A percentile compares a stretch with the other conserved stretches of the same genome.
phyloP scores from a whole-genome alignment of 225 moss, liverwort and hornwort species.

The Polytrichum commune region DNA sequence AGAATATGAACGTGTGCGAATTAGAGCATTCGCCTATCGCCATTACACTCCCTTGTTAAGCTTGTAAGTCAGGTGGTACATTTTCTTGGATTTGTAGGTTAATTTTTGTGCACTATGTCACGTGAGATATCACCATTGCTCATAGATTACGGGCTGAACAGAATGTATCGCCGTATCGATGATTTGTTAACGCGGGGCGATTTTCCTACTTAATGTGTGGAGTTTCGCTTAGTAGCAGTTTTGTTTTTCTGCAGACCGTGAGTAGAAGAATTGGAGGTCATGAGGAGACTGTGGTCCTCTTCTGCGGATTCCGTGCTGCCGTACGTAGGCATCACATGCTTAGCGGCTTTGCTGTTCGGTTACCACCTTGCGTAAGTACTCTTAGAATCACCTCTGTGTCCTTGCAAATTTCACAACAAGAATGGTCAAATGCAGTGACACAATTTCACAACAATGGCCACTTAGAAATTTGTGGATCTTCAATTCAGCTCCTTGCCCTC shows the following conservation, averaged over 20 bases:
- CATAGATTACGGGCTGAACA: too few relatives aligned
- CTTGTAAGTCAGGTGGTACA: too few relatives aligned
- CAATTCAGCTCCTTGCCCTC: neutral
- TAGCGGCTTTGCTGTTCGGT: slow-evolving; percentile 48
- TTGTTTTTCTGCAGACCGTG: slow-evolving; percentile 1
- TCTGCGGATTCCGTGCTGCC: slow-evolving; percentile 40
- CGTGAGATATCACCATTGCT: too few relatives aligned
- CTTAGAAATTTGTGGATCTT: neutral
- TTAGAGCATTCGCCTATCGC: too few relatives aligned
- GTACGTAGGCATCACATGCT: slow-evolving; percentile 49
- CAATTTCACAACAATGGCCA: neutral
- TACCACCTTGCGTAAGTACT: slow-evolving; percentile 50
- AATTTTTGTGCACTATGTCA: too few relatives aligned
- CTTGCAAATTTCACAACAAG: neutral
- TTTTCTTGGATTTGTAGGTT: too few relatives aligned
- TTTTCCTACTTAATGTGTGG: too few relatives aligned
- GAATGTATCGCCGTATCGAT: too few relatives aligned
- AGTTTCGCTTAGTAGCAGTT: neutral
- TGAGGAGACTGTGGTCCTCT: slow-evolving; percentile 35
- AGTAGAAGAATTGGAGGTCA: slow-evolving; percentile 9
- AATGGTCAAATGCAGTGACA: neutral
- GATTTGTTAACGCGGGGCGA: too few relatives aligned
- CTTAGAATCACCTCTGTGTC: neutral
- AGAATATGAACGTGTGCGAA: too few relatives aligned
- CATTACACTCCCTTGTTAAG: too few relatives aligned